A percentile compares a stretch with the other conserved stretches of the same genome.
phyloP scores from a whole-genome alignment of 192 early-diverging fungal species.

The Linderina pennispora region DNA sequence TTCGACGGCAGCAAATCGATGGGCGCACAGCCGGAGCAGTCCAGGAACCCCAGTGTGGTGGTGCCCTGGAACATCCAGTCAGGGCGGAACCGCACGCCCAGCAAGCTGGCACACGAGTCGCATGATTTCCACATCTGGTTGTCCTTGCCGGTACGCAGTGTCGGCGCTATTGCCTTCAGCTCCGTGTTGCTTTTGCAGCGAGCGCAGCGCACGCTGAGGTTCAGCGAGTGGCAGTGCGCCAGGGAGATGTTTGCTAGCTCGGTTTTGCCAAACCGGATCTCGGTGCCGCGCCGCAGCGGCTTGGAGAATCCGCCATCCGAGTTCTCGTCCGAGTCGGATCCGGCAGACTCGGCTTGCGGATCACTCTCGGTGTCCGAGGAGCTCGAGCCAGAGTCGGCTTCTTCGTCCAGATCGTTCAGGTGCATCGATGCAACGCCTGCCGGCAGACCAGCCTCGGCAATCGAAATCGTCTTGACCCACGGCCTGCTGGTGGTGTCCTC shows the following conservation, averaged over 20 bases:
- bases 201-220: slow-evolving; percentile 61
- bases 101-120: slow-evolving; percentile 46
- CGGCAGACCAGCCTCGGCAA: slow-evolving; percentile 19
- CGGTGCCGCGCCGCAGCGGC: slow-evolving; percentile 60
- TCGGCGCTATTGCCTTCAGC: slow-evolving; percentile 47
- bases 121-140: slow-evolving; percentile 49
- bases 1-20: slow-evolving; percentile 69
- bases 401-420: neutral
- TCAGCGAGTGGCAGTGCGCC: slow-evolving; percentile 57
- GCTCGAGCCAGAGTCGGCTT: slow-evolving; percentile 6
- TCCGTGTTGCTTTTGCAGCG: slow-evolving; percentile 69
- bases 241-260: slow-evolving; percentile 61
- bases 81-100: slow-evolving; percentile 56
- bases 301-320: slow-evolving; percentile 20
- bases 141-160: slow-evolving; percentile 18
- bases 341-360: too few species aligned
- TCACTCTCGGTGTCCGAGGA: neutral
- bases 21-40: slow-evolving; percentile 61
- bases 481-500: slow-evolving; percentile 7
- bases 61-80: slow-evolving; percentile 54
- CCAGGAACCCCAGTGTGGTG: slow-evolving; percentile 61
- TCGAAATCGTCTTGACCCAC: slow-evolving; percentile 27
- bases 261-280: slow-evolving; percentile 61
- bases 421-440: neutral
- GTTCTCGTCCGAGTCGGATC: slow-evolving; percentile 2